Evolutionary conservation across 352 stramenopile genomes (phyloP).

Genomic region (Pythium scleroteichum): DNA sequence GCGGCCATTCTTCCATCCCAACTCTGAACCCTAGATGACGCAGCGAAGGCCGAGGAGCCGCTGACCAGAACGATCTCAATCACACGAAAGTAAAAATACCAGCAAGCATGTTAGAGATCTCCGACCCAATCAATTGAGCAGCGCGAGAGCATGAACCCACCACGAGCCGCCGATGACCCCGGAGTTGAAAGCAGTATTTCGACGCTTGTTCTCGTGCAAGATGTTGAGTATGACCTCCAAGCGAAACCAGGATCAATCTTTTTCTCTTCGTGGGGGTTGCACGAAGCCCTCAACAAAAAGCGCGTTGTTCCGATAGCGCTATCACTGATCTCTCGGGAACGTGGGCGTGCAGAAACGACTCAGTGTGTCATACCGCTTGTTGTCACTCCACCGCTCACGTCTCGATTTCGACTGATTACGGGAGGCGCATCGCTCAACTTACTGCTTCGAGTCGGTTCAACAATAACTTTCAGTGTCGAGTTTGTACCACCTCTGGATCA

Average conservation of each 20-base stretch:
- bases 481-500: constrained; percentile 37
- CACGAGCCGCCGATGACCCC: not conserved
- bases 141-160: constrained; percentile 1
- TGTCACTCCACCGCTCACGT: constrained; percentile 49
- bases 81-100: too few relatives aligned
- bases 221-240: constrained; percentile 36
- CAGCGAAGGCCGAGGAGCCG: too few relatives aligned
- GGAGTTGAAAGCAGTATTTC: constrained; percentile 10
- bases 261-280: constrained; percentile 28
- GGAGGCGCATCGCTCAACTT: constrained; percentile 24
- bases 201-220: constrained; percentile 36
- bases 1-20: too few relatives aligned
- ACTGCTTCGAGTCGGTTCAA: constrained; percentile 25
- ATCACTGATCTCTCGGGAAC: not conserved
- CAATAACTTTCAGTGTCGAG: constrained; percentile 33
- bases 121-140: too few relatives aligned
- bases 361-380: constrained; percentile 38
- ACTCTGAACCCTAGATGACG: too few relatives aligned
- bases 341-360: not conserved
- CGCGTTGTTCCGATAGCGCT: constrained; percentile 1
- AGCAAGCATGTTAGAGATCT: too few relatives aligned
- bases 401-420: constrained; percentile 35
- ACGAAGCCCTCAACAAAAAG: constrained; percentile 14
- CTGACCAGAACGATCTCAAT: not conserved
- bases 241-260: constrained; percentile 17